Evolutionary conservation across 2,329 filamentous ascomycete species (phyloP), one percentile per base, ranked within the genome.

Genomic region (Trichoderma guizhouense): DNA sequence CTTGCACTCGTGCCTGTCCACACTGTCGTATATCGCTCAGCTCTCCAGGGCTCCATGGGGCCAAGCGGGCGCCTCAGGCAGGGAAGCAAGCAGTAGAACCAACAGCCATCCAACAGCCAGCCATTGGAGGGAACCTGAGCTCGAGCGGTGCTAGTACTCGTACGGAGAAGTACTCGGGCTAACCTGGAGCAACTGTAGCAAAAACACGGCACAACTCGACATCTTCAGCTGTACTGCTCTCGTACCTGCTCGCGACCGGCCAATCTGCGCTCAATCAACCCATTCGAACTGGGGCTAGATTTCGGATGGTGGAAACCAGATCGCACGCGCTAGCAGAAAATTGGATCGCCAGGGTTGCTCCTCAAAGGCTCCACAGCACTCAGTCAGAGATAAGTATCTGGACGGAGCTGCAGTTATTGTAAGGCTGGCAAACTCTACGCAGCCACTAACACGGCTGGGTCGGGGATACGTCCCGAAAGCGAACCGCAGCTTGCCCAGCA

Each of bases 321-420:
- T 71, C 69, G 69, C 62, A 60, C 14, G 62, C 69, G 55, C 69
- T 66, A 71, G 60, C 62, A 55, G 53, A 71, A 66, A 57, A 63
- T 28, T 58, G 69, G 69, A 65, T 57, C 64, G 64, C 64, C 64
- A 67, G 69, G 66, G 66, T 69, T 68, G 65, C 51, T 60, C 24
- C 47, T n/a, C 65, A 1, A 3, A 69, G 53, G 53, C 15, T 55
- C 55, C 62, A 21, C 67, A n/a, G 34, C 55, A 21, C 14, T 61
- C 66, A 7, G n/a, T n/a, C n/a, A 39, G 36, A 28, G 6, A 15
- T 18, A n/a, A 15, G 69, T 71, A 71, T 15, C 60, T 28, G 34
- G 18, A 21, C 60, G 69, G 36, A 53, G 53, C 32, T n/a, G 6
- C 47, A 26, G 69, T 66, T 71, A 71, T 55, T 6, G 18, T 5